phyloP scores from a whole-genome alignment of 2,329 filamentous ascomycete genomes.

The Alternaria postmessia region DNA sequence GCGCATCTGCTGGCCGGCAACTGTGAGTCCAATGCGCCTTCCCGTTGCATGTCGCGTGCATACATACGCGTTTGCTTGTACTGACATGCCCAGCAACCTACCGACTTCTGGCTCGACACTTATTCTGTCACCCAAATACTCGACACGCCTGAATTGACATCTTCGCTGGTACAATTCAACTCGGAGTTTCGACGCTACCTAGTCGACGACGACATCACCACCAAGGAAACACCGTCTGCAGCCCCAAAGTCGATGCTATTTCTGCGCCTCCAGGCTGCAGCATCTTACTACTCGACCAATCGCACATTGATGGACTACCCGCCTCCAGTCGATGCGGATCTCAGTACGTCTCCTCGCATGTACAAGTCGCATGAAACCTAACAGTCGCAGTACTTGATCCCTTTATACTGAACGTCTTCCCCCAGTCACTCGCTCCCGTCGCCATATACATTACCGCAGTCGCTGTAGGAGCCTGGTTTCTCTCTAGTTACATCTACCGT shows the following conservation, averaged over 20 bases:
- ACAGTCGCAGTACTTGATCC: conserved; percentile 75
- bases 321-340: conserved; percentile 77
- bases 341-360: conserved; percentile 55
- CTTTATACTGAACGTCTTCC: conserved; percentile 80
- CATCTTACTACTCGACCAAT: conserved; percentile 85
- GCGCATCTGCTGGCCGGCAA: conserved; percentile 91
- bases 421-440: conserved; percentile 77
- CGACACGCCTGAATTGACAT: conserved; percentile 67
- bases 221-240: conserved; percentile 8
- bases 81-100: conserved; percentile 75
- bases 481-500: conserved; percentile 56
- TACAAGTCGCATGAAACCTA: conserved; percentile 12
- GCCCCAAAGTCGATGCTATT: conserved; percentile 66
- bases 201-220: conserved; percentile 6
- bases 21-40: conserved; percentile 64
- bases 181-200: conserved; percentile 55
- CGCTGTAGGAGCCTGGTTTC: conserved; percentile 60
- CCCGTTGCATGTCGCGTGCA: not conserved
- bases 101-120: conserved; percentile 74
- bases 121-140: conserved; percentile 70
- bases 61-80: conserved; percentile 9
- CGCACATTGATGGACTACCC: conserved; percentile 76
- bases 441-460: conserved; percentile 72
- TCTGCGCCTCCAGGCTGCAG: conserved; percentile 76
- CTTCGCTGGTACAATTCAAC: conserved; percentile 71